These are phyloP conservation scores for Fusarium succisae DNA, from an alignment of 2,329 filamentous ascomycete genomes.

Conservation along the genomic window DNA sequence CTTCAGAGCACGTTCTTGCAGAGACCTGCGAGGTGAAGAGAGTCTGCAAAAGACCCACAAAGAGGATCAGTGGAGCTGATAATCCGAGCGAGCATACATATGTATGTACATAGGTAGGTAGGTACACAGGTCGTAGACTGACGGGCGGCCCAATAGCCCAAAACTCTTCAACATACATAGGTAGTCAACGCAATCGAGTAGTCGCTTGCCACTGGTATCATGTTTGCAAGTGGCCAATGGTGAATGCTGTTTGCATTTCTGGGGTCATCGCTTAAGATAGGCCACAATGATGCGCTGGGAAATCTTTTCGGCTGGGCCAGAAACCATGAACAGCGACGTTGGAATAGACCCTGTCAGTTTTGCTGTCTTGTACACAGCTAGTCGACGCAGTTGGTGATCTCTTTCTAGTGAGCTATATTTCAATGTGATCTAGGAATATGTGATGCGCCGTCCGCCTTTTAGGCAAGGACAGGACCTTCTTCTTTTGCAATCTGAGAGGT, in stretches of 20 bases:
- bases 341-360: background rate
- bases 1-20: conserved; percentile 40
- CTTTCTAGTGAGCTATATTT: background rate
- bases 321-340: background rate
- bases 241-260: conserved; percentile 20
- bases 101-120: no score
- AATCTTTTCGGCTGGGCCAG: background rate
- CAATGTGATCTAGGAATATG: conserved; percentile 8
- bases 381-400: background rate
- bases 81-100: background rate
- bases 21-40: conserved; percentile 35
- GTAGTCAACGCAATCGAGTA: conserved; percentile 6
- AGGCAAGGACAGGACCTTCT: background rate
- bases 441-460: background rate
- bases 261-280: conserved; percentile 21
- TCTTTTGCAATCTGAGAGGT: background rate
- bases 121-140: background rate
- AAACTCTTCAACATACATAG: background rate
- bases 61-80: conserved; percentile 36
- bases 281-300: background rate
- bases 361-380: background rate
- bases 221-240: conserved; percentile 18
- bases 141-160: background rate
- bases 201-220: conserved; percentile 22
- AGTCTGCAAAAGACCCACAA: conserved; percentile 7